phyloP scores from a whole-genome alignment of 108 stramenopile species.

The Skeletonema tropicum region DNA sequence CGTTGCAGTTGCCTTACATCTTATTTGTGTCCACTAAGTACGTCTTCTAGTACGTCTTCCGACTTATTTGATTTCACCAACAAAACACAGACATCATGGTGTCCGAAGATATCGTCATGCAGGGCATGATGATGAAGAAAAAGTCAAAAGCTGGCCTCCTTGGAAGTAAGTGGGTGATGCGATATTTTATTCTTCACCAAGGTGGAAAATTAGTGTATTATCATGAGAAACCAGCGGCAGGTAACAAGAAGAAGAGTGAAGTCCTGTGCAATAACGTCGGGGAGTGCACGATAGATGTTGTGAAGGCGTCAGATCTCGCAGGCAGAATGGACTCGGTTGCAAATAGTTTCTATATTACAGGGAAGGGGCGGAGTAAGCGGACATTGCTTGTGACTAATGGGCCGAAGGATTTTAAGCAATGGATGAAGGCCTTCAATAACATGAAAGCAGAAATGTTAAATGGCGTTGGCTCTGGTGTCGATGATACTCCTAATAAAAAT shows the following conservation, averaged over 20 bases:
- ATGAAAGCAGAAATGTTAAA: conserved; percentile 23
- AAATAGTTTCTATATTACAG: conserved; percentile 37
- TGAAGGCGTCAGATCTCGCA: conserved; percentile 12
- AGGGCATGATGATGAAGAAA: conserved; percentile 5
- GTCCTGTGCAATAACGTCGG: conserved; percentile 23
- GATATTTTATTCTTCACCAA: conserved; percentile 32
- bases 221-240: background rate
- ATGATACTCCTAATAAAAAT: background rate
- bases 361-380: conserved; percentile 2
- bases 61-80: too few species aligned
- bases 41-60: too few species aligned
- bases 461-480: conserved; percentile 8
- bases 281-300: conserved; percentile 19
- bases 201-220: conserved; percentile 31
- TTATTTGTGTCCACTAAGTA: too few species aligned
- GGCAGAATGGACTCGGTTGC: conserved; percentile 11
- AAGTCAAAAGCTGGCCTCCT: conserved; percentile 1
- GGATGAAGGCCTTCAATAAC: conserved; percentile 23
- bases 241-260: conserved; percentile 6
- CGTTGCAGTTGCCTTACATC: too few species aligned
- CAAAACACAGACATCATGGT: background rate
- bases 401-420: conserved; percentile 31
- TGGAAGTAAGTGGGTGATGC: conserved; percentile 20
- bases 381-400: conserved; percentile 30
- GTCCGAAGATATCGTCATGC: background rate